Base-by-base conservation (phyloP, 1,284 basidiomycete genomes). In the Calocybe gambosa region DNA sequence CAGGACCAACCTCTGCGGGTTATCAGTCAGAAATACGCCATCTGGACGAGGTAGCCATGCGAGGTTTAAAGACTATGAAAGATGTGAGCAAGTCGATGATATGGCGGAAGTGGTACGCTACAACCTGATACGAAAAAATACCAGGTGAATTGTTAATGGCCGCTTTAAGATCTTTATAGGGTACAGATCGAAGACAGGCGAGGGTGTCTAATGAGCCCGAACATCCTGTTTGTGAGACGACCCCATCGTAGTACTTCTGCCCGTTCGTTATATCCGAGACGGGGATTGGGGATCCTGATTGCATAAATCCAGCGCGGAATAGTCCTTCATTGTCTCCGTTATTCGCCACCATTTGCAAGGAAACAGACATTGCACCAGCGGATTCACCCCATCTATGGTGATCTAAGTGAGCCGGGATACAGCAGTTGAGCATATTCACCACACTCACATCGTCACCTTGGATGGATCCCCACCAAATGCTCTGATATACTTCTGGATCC, bases 401-500 rank as follows among this genome's bases (percentile, higher is more conserved):
- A n/a, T 6, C 6, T n/a, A 7, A 36, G 5, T 36, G 10, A 15
- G 1, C 8, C 3, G 33, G 13, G 19, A 3, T 21, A 5, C 2
- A 8, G 9, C 2, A 15, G 29, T 39, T 29, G 8, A 3, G 28
- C 8, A n/a, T 29, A 5, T 9, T 5, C 26, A 34, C 21, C 34
- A 15, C n/a, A 55, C 71, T 42, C 59, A 78, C 77, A 80, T 71
- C 1, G 74, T 78, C 2, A 80, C 78, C 54, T 71, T 73, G 2
- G 63, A 60, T 13, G 74, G 73, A 57, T 85, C 75, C 6, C 84
- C 84, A 2, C 82, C 81, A 49, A 86, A 85, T 0, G 62, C 61
- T 10, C 60, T 48, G 39, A 87, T 81, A 55, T 85, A 80, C 53
- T 77, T 70, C 50, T 82, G 75, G 0, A 85, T 64, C 83, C 83